phyloP scores from a whole-genome alignment of 1,284 basidiomycete genomes.

The Erythrobasidium hasegawianum region DNA sequence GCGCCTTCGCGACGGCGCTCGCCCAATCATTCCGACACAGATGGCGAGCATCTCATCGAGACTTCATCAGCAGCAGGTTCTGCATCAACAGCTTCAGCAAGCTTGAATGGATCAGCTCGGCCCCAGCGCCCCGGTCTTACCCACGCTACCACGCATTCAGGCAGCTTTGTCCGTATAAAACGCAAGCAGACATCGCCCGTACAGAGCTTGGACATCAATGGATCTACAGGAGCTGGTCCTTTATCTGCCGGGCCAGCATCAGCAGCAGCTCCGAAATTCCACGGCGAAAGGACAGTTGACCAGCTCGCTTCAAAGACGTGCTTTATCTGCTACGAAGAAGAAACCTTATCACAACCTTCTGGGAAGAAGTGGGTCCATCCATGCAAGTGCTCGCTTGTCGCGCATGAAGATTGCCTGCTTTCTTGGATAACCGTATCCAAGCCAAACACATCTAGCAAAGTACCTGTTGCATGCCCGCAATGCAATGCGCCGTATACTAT shows the following conservation, averaged over 20 bases:
- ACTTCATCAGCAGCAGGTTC: constrained; percentile 4
- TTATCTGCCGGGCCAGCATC: background rate
- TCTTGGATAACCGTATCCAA: constrained; percentile 28
- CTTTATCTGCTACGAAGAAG: constrained; percentile 34
- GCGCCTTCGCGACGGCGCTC: constrained; percentile 26
- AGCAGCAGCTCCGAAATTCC: background rate
- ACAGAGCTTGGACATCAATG: constrained; percentile 4
- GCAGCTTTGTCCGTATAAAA: constrained; percentile 33
- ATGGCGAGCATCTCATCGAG: background rate
- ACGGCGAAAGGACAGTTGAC: constrained; percentile 21
- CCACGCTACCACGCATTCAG: constrained; percentile 15
- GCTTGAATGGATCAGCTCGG: background rate
- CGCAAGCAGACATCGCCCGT: constrained; percentile 25
- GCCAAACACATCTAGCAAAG: constrained; percentile 2
- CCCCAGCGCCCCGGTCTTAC: constrained; percentile 16
- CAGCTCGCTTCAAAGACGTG: constrained; percentile 27
- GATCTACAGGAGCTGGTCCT: background rate
- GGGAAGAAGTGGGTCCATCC: constrained; percentile 64
- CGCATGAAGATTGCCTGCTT: constrained; percentile 57
- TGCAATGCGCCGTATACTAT: constrained; percentile 64
- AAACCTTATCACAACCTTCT: background rate
- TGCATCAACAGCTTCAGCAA: background rate
- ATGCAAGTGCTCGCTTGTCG: constrained; percentile 70
- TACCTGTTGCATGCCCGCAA: constrained; percentile 61
- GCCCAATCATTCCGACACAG: constrained; percentile 25